A percentile compares a stretch with the other conserved stretches of the same genome.
These are phyloP conservation scores for Musa itinerans DNA, from an alignment of 176 grass and related monocot genomes.

Conservation along the genomic window DNA sequence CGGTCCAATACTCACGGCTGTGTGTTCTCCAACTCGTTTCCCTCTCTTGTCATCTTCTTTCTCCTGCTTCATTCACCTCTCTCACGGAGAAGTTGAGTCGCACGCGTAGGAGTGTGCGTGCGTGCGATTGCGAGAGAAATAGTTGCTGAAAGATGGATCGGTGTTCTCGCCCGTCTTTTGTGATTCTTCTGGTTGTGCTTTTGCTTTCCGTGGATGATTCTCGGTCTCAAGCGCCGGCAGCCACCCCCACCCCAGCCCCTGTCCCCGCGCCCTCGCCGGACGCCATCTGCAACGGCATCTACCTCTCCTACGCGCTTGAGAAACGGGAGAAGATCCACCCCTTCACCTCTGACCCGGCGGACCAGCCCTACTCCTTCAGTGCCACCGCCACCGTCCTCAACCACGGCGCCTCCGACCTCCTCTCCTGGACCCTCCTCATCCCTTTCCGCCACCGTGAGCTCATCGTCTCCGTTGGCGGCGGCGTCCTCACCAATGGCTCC, in stretches of 20 bases:
- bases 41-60: neutral
- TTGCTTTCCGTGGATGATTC: neutral
- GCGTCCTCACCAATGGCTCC: slow-evolving; percentile 55
- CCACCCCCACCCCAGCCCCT: neutral
- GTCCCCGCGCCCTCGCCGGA: slow-evolving; percentile 55
- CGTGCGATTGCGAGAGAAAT: neutral
- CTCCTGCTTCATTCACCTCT: neutral
- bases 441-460: slow-evolving; percentile 58
- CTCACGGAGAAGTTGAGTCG: no score
- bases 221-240: neutral
- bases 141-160: neutral
- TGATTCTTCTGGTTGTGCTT: neutral
- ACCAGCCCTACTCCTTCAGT: slow-evolving; percentile 64
- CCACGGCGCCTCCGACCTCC: slow-evolving; percentile 52
- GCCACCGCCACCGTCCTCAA: slow-evolving; percentile 56
- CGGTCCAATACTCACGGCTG: neutral
- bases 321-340: slow-evolving; percentile 50
- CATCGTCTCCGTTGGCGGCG: slow-evolving; percentile 50
- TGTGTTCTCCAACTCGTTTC: neutral
- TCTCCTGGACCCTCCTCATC: slow-evolving; percentile 56
- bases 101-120: no score
- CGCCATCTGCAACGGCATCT: slow-evolving; percentile 62
- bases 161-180: neutral
- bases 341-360: slow-evolving; percentile 31
- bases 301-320: slow-evolving; percentile 41